Base-by-base conservation (phyloP, 345 rosid genomes). In the Rhodomyrtus tomentosa region DNA sequence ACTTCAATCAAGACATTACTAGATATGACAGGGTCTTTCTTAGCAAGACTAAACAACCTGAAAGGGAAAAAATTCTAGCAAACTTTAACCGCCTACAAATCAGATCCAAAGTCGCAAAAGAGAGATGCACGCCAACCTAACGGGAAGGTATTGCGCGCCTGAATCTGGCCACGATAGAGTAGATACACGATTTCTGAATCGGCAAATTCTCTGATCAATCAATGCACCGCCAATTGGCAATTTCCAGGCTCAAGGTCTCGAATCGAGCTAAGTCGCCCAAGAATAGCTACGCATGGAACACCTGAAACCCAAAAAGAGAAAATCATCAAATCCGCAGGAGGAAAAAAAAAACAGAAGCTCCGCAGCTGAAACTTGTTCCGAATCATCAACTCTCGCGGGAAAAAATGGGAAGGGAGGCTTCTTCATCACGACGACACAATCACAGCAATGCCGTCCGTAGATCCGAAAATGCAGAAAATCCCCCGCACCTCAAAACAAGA, bases 231-330 rank as follows among this genome's bases (percentile, higher is more conserved):
- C 76, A 68, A 68, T 36, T 36, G 32, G 82, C 49, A 87, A 56
- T 68, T 49, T 82, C 50, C 74, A 84, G 87, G 55, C 82, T 45
- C 52, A 74, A 76, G 83, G 85, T 81, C 82, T 87, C 90, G 85
- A 86, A 89, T 87, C 83, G 91, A 91, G 86, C 86, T 81, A 83
- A 84, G 82, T 24, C 88, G 90, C 90, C 42, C 86, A 88, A 53
- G 82, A 50, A 83, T 82, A 84, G 52, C 87, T 15, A 73, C 79
- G 86, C 87, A 88, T 54, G 82, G 87, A 91, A 81, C 86, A 86
- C 88, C 93, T 91, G 93, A 48, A 87, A 83, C 56, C 56, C 82
- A 52, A 20, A 50, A 50, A 32, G 36, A 53, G 14, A 48, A 62
- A 62, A 50, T 50, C 52, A 56, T 58, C 51, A 81, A 29, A 54